Conservation (phyloP, 495 filamentous ascomycete genomes). For the Bathelium albidoporum region DNA sequence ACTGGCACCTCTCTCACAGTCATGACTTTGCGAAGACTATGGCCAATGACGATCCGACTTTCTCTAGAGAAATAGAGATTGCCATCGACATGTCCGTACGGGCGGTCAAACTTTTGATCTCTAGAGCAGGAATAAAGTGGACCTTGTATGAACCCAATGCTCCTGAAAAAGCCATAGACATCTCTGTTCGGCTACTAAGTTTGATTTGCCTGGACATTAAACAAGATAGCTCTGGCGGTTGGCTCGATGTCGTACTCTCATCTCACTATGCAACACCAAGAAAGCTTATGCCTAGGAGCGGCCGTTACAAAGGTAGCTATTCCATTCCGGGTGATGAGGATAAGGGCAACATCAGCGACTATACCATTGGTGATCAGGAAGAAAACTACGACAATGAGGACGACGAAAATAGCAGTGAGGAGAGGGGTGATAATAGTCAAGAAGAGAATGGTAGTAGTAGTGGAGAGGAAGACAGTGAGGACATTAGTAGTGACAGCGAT, state of each 20-base stretch:
- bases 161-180: background rate
- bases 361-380: background rate
- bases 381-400: background rate
- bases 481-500: background rate
- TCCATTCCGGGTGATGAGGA: background rate
- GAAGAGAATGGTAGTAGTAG: background rate
- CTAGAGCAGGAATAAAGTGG: background rate
- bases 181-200: background rate
- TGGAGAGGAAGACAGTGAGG: background rate
- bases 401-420: background rate
- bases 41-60: too few species aligned
- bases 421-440: background rate
- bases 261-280: background rate
- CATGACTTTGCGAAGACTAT: too few species aligned
- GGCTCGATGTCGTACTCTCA: background rate
- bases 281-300: background rate
- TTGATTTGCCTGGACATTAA: background rate
- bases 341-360: background rate
- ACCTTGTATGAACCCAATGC: background rate
- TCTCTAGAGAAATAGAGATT: too few species aligned
- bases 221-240: background rate
- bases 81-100: background rate
- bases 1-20: too few species aligned
- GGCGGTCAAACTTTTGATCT: background rate
- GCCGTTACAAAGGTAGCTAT: background rate